Evolutionary conservation across 2,329 filamentous ascomycete genomes (phyloP).

Genomic region (Arthroderma uncinatum): DNA sequence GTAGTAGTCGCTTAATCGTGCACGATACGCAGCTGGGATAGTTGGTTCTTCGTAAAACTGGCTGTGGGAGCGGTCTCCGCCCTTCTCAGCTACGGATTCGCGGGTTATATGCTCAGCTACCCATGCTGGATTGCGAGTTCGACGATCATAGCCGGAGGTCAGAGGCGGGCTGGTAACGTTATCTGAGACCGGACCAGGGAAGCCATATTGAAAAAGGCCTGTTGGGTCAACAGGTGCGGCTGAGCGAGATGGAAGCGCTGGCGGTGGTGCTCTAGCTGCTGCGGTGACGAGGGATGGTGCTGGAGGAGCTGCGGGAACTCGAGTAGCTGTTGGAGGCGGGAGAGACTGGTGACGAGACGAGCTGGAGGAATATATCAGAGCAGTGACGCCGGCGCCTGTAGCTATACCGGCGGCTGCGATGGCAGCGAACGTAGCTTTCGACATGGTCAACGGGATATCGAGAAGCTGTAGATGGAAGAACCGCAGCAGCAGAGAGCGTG

Average conservation of each 20-base stretch:
- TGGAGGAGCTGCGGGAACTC: conserved; percentile 18
- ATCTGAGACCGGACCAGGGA: conserved; percentile 82
- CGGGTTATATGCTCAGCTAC: conserved; percentile 94
- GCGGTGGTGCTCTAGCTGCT: conserved; percentile 23
- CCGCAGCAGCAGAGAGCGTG: background rate
- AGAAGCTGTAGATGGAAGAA: background rate
- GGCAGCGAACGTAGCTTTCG: conserved; percentile 63
- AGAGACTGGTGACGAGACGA: conserved; percentile 39
- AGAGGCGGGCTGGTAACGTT: conserved; percentile 65
- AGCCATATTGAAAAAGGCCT: conserved; percentile 75
- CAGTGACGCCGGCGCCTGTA: conserved; percentile 62
- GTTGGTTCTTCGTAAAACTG: conserved; percentile 67
- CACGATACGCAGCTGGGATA: conserved; percentile 79
- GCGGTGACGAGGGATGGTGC: conserved; percentile 17
- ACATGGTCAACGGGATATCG: conserved; percentile 46
- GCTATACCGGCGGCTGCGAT: conserved; percentile 67
- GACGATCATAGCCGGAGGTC: conserved; percentile 80
- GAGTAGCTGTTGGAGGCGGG: conserved; percentile 27
- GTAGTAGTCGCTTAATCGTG: conserved; percentile 84
- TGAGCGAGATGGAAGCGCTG: conserved; percentile 24
- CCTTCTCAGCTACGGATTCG: conserved; percentile 60
- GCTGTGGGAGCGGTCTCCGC: conserved; percentile 75
- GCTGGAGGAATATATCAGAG: conserved; percentile 53
- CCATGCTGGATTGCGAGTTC: conserved; percentile 85
- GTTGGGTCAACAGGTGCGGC: conserved; percentile 55